These are phyloP conservation scores for Strobilomyces dryophilus DNA, from an alignment of 768 basidiomycete species.

Conservation along the genomic window DNA sequence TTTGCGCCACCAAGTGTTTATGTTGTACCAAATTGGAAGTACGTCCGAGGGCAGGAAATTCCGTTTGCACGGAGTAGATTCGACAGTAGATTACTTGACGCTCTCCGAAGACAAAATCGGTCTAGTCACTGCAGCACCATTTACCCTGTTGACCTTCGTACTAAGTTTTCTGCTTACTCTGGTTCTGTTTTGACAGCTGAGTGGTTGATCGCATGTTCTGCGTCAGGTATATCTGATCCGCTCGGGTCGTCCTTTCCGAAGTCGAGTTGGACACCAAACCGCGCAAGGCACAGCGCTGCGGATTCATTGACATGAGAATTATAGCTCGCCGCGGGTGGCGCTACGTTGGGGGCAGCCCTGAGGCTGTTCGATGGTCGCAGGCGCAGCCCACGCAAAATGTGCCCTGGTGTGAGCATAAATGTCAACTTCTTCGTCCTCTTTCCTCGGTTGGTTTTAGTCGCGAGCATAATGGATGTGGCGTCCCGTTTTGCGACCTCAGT, in stretches of 20 bases:
- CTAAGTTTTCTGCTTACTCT: background rate
- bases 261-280: slow-evolving; percentile 26
- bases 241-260: slow-evolving; percentile 11
- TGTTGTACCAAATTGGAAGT: background rate
- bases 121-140: background rate
- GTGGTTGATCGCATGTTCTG: background rate
- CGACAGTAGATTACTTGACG: background rate
- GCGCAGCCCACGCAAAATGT: slow-evolving; percentile 37
- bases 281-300: slow-evolving; percentile 27
- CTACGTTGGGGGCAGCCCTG: background rate
- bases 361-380: slow-evolving; percentile 4
- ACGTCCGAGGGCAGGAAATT: background rate
- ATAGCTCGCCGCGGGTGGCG: slow-evolving; percentile 1
- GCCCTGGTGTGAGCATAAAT: slow-evolving; percentile 36
- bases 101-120: background rate
- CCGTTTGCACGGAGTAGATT: background rate
- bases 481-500: slow-evolving; percentile 32
- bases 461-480: slow-evolving; percentile 20
- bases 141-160: background rate
- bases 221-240: background rate
- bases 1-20: background rate
- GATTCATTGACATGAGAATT: slow-evolving; percentile 15
- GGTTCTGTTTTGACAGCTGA: slow-evolving; percentile 10
- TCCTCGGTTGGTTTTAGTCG: slow-evolving; percentile 15
- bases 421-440: slow-evolving; percentile 22